Conservation (phyloP, 225 moss, liverwort and hornwort genomes). For the Pseudisothecium myosuroides region DNA sequence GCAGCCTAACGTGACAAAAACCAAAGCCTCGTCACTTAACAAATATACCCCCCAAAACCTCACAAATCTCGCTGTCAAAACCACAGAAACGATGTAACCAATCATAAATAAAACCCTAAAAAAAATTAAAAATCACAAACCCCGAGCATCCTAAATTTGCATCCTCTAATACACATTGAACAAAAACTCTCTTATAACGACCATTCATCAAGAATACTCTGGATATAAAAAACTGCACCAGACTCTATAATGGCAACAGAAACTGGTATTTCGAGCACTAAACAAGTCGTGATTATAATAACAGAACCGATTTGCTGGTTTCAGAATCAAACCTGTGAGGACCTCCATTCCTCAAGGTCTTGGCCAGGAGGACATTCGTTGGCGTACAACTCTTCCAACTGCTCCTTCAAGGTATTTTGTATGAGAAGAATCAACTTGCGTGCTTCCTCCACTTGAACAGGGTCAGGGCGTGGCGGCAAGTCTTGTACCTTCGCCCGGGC, state of each 20-base stretch:
- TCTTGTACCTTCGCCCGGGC: constrained; percentile 14
- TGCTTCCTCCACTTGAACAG: constrained; percentile 39
- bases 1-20: not conserved
- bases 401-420: constrained; percentile 5
- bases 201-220: not conserved
- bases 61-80: not conserved
- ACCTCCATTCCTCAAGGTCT: constrained; percentile 12
- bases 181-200: not conserved
- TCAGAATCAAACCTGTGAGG: constrained; percentile 12
- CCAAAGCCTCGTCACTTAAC: not conserved
- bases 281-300: not conserved
- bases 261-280: not conserved
- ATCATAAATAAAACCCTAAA: not conserved
- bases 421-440: constrained; percentile 11
- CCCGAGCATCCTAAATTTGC: not conserved
- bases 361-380: not conserved
- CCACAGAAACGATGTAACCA: not conserved
- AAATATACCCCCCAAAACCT: not conserved
- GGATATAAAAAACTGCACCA: not conserved
- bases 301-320: not conserved
- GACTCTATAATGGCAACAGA: not conserved
- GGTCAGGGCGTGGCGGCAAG: constrained; percentile 29
- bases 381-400: not conserved
- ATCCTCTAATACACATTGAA: not conserved
- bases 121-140: not conserved